These are phyloP conservation scores for Candida freyschussii DNA, from an alignment of 1,139 yeast genomes.

Conservation along the genomic window DNA sequence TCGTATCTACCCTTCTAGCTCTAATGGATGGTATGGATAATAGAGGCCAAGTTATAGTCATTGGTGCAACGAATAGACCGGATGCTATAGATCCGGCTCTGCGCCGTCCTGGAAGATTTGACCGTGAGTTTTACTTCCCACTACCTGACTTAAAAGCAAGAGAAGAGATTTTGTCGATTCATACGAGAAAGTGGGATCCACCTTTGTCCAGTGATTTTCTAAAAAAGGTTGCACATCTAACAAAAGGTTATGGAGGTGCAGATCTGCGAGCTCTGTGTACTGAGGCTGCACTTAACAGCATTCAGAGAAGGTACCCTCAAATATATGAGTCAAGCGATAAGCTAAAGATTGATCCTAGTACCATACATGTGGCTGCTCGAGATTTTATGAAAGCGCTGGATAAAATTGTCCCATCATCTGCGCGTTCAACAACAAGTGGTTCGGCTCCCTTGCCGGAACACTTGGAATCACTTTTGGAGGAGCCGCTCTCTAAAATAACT, in stretches of 20 bases:
- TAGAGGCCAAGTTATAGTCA: constrained; percentile 92
- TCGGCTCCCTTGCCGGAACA: constrained; percentile 79
- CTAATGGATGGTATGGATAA: constrained; percentile 99
- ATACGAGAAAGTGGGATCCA: constrained; percentile 87
- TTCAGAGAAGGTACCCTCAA: constrained; percentile 91
- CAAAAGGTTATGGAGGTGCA: constrained; percentile 98
- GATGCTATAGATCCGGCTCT: constrained; percentile 97
- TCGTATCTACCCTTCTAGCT: constrained; percentile 89
- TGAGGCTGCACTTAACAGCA: constrained; percentile 89
- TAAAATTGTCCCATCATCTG: constrained; percentile 87
- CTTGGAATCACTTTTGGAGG: constrained; percentile 55
- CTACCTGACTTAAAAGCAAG: constrained; percentile 82
- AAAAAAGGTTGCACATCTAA: constrained; percentile 65
- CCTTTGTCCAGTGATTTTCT: constrained; percentile 56
- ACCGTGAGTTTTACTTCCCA: constrained; percentile 94
- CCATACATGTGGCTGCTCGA: constrained; percentile 71
- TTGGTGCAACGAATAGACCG: constrained; percentile 97
- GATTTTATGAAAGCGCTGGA: constrained; percentile 87
- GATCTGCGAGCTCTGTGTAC: constrained; percentile 92
- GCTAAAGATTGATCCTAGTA: constrained; percentile 63
- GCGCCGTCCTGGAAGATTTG: constrained; percentile 96
- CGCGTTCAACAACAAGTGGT: constrained; percentile 71
- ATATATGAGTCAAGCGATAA: constrained; percentile 77
- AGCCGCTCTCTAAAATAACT: constrained; percentile 44
- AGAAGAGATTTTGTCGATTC: constrained; percentile 71